Percentiles rank a stretch among this genome's conserved stretches.
phyloP scores from a whole-genome alignment of 768 basidiomycete species.

The Suillus spraguei region DNA sequence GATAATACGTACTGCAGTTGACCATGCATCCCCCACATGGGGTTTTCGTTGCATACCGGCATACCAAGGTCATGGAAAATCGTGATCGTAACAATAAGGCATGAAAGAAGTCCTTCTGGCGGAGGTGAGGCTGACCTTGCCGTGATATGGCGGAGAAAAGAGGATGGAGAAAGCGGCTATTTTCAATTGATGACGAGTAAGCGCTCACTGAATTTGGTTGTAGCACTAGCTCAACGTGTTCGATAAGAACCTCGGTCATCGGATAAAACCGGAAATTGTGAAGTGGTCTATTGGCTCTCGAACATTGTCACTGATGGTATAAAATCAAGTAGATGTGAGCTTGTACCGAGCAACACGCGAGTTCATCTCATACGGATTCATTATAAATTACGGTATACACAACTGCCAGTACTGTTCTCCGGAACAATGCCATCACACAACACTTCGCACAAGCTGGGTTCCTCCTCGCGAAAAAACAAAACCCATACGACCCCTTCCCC shows the following conservation, averaged over 20 bases:
- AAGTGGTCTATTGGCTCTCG: not conserved
- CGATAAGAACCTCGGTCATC: not conserved
- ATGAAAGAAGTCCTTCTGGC: not conserved
- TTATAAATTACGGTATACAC: not conserved
- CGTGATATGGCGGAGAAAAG: not conserved
- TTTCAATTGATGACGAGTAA: not conserved
- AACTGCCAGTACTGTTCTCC: not conserved
- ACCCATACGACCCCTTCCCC: not conserved
- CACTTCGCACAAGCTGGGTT: not conserved
- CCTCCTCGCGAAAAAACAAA: not conserved
- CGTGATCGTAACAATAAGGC: not conserved
- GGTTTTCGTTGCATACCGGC: not conserved
- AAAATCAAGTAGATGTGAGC: not conserved
- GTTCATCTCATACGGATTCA: not conserved
- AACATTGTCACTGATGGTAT: not conserved
- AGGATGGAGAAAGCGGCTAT: not conserved
- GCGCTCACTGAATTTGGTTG: not conserved
- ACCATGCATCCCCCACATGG: not conserved
- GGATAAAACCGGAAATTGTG: not conserved
- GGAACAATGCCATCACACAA: slow-evolving; percentile 4
- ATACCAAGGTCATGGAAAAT: not conserved
- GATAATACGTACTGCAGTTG: not conserved
- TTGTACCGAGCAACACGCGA: not conserved
- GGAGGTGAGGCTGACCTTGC: slow-evolving; percentile 1
- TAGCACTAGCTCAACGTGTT: not conserved